A percentile compares a stretch with the other conserved stretches of the same genome.
Conservation (phyloP, 2,329 filamentous ascomycete species). For the Parastagonospora nodorum region DNA sequence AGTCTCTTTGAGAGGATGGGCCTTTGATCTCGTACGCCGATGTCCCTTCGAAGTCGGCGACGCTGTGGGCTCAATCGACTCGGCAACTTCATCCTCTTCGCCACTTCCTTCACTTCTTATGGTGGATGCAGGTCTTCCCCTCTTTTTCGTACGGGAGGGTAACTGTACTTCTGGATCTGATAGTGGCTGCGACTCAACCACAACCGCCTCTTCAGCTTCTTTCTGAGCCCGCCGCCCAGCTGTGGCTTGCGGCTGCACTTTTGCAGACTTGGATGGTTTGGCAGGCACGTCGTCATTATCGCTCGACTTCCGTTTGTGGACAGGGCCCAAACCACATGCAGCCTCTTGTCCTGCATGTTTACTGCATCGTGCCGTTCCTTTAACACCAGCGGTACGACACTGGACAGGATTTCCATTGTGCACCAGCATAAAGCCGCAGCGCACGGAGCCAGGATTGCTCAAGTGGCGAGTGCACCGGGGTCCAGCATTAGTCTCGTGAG, state of each 20-base stretch:
- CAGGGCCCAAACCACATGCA: too few relatives aligned
- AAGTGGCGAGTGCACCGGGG: constrained; percentile 7
- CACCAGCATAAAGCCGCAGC: constrained; percentile 1
- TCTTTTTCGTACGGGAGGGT: background rate
- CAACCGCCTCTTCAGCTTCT: too few relatives aligned
- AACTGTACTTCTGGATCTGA: background rate
- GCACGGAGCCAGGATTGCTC: background rate
- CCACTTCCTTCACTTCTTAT: background rate
- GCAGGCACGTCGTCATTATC: background rate
- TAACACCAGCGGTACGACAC: background rate
- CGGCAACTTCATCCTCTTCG: background rate
- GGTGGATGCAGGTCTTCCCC: background rate
- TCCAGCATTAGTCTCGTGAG: background rate
- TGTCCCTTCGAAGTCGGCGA: background rate
- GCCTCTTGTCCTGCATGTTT: background rate
- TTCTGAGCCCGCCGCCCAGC: too few relatives aligned
- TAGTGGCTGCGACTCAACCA: too few relatives aligned
- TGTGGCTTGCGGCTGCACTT: background rate
- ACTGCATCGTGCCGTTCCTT: background rate
- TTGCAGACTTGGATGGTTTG: background rate
- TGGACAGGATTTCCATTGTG: background rate
- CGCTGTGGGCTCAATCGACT: background rate
- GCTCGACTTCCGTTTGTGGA: background rate
- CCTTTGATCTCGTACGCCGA: background rate
- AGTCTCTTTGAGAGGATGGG: background rate